Evolutionary conservation across 192 early-diverging fungal species (phyloP), one percentile per base, ranked within the genome.

Genomic region (Coemansia sp.): DNA sequence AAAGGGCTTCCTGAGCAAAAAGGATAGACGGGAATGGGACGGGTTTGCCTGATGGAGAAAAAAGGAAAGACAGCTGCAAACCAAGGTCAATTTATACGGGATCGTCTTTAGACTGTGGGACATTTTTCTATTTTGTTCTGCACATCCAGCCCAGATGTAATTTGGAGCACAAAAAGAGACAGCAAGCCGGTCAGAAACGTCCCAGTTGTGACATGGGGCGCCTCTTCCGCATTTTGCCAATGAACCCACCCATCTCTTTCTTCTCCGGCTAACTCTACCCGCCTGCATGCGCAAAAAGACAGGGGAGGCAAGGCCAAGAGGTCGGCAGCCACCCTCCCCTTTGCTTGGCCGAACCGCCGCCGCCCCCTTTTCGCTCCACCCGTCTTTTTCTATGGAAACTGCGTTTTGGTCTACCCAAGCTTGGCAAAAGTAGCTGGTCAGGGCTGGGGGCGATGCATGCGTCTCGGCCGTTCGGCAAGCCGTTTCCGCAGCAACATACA

Each of bases 261-360:
- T 55, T 49, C 14, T 55, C 29, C 53, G 53, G 53, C 53, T 55
- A 55, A 55, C 53, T 55, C 53, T 55, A 27, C 53, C 41, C 27
- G 29, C 53, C 29, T 55, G 53, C 53, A 55, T 17, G 25, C 17
- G 29, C 26, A 55, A 22, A 27, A 55, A 55, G 29, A 14, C 9
- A 22, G 25, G 53, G 53, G 53, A 10, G 25, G 53, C 11, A 12
- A 4, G 29, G 53, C 25, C 53, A 55, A 55, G 29, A 31, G 14
- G 53, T 17, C 47, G 25, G 53, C 29, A 55, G 29, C 26, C 25
- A 12, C 26, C 53, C 53, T 29, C 53, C 26, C 17, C 19, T 17
- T 49, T 55, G 26, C 25, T n/a, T 29, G 53, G 53, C 51, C 23
- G 53, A 55, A 55, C 25, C 53, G 53, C 26, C 51, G 17, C 51